A percentile compares a stretch with the other conserved stretches of the same genome.
phyloP scores from a whole-genome alignment of 306 rosid species.

The Fragaria vesca region DNA sequence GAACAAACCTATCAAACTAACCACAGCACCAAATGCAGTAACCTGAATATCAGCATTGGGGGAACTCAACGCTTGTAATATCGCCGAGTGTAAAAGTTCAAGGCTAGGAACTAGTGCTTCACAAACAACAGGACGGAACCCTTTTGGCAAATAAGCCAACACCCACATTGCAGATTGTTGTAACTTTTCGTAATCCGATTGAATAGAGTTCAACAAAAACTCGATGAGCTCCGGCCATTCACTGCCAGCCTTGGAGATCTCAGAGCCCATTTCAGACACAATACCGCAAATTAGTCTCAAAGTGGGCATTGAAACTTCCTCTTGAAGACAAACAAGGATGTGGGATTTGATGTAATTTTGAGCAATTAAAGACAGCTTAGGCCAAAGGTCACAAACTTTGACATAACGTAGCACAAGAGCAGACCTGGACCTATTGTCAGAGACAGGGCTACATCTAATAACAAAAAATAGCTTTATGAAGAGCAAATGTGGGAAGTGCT shows the following conservation, averaged over 20 bases:
- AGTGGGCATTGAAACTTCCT: slow-evolving; percentile 10
- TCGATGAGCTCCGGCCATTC: slow-evolving; percentile 10
- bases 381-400: slow-evolving; percentile 9
- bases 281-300: slow-evolving; percentile 5
- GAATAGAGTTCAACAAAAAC: not conserved
- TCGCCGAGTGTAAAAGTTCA: not conserved
- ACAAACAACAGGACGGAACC: slow-evolving; percentile 10
- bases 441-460: not conserved
- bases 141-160: slow-evolving; percentile 1
- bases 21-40: slow-evolving; percentile 17
- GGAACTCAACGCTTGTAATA: slow-evolving; percentile 2
- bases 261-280: slow-evolving; percentile 10
- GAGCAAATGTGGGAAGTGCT: not conserved
- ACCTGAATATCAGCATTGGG: slow-evolving; percentile 17
- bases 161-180: slow-evolving; percentile 18
- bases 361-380: not conserved
- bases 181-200: not conserved
- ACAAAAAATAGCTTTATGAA: slow-evolving; percentile 9
- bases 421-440: slow-evolving; percentile 4
- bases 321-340: slow-evolving; percentile 14
- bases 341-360: slow-evolving; percentile 1
- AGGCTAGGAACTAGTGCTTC: slow-evolving; percentile 4
- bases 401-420: slow-evolving; percentile 9
- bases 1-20: slow-evolving; percentile 17
- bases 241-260: slow-evolving; percentile 4